Evolutionary conservation across 331 rosid genomes (phyloP).

Genomic region (Pyrus hybrid): DNA sequence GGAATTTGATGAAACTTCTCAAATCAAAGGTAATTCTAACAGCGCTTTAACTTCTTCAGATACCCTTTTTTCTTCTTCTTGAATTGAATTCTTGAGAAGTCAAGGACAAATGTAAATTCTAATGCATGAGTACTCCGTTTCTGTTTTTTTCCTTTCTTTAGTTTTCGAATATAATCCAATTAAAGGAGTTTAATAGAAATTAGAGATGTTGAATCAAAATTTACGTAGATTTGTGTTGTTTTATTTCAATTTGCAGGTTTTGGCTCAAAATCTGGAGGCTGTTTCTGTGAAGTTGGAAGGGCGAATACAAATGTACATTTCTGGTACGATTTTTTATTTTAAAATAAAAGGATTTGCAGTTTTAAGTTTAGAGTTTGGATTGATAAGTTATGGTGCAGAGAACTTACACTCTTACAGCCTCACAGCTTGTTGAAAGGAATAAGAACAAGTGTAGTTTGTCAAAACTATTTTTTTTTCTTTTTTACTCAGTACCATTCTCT

Average conservation of each 20-base stretch:
- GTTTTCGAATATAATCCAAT: background rate
- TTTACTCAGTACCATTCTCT: background rate
- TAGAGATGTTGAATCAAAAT: background rate
- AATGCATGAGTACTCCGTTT: background rate
- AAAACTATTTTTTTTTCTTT: background rate
- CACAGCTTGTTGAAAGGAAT: background rate
- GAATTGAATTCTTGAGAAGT: no score
- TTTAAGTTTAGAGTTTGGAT: background rate
- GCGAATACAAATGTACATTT: background rate
- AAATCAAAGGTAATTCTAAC: no score
- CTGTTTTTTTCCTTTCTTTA: background rate
- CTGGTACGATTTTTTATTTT: background rate
- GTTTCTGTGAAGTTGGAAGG: background rate
- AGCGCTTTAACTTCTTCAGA: no score
- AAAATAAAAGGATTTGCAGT: background rate
- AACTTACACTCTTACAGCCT: background rate
- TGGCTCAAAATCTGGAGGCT: background rate
- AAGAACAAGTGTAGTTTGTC: background rate
- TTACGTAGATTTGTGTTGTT: background rate
- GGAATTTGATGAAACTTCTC: background rate
- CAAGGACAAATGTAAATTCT: no score
- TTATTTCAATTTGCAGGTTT: background rate
- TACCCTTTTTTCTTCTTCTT: background rate
- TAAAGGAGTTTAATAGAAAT: background rate
- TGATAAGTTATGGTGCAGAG: background rate